Evolutionary conservation across 345 rosid species (phyloP).

Genomic region (Salix udensis): DNA sequence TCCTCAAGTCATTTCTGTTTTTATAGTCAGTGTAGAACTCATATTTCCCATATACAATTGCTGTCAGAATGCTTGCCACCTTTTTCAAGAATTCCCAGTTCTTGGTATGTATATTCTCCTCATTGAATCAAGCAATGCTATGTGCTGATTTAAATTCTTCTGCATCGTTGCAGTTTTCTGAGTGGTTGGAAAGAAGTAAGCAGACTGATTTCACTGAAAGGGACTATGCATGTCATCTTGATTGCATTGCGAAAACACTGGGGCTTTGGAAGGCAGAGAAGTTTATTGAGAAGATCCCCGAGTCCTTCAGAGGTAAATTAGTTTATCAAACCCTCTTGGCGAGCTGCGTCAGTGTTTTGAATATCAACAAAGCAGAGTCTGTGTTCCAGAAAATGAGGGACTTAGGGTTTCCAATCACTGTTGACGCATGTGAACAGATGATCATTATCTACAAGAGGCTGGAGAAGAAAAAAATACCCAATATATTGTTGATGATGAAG

Average conservation of each 20-base stretch:
- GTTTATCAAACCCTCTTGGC: constrained; percentile 5
- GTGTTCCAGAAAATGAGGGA: constrained; percentile 19
- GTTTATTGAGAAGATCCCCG: constrained; percentile 8
- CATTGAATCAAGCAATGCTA: neutral
- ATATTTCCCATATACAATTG: too few relatives aligned
- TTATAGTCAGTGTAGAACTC: too few relatives aligned
- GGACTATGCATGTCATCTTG: constrained; percentile 10
- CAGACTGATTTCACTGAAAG: neutral
- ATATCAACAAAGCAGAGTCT: constrained; percentile 8
- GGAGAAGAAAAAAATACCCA: constrained; percentile 6
- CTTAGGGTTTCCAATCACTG: constrained; percentile 3
- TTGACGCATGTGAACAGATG: constrained; percentile 13
- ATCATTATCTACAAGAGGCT: constrained; percentile 19
- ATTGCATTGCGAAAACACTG: constrained; percentile 5
- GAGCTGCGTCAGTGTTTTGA: neutral
- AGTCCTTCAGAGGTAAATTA: constrained; percentile 9
- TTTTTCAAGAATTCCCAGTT: neutral
- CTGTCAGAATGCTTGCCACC: too few relatives aligned
- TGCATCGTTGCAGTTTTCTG: constrained; percentile 13
- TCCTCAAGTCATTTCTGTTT: too few relatives aligned
- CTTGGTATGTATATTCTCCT: neutral
- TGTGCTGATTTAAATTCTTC: neutral
- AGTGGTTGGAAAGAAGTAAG: constrained; percentile 13
- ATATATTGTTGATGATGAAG: constrained; percentile 11
- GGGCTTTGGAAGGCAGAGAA: constrained; percentile 13